Evolutionary conservation across 768 basidiomycete genomes (phyloP).

Genomic region (Suillus hirtellus): DNA sequence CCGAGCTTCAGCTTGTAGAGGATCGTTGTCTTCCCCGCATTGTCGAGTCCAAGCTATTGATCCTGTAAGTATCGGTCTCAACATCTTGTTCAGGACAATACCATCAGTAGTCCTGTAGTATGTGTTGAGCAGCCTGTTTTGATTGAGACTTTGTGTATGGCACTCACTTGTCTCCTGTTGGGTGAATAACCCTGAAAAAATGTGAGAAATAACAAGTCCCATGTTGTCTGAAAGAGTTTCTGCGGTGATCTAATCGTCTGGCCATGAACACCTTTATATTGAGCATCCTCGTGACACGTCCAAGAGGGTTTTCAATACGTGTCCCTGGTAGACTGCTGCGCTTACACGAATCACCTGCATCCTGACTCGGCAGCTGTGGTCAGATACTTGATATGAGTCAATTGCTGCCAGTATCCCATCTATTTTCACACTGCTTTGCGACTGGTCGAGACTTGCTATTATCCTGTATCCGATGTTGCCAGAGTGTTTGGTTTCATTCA

Average conservation of each 20-base stretch:
- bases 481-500: neutral
- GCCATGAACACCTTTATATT: neutral
- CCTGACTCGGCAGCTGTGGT: neutral
- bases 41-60: conserved; percentile 81
- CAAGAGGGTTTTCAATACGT: neutral
- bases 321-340: neutral
- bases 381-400: neutral
- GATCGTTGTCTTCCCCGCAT: conserved; percentile 98
- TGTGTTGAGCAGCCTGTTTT: neutral
- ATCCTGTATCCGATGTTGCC: neutral
- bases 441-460: neutral
- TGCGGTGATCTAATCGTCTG: neutral
- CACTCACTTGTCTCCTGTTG: neutral
- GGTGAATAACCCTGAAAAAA: neutral
- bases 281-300: neutral
- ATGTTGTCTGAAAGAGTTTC: neutral
- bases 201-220: neutral
- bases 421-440: neutral
- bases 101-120: neutral
- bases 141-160: neutral
- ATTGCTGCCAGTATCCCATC: neutral
- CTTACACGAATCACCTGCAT: neutral
- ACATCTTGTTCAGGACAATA: neutral
- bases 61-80: neutral
- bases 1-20: conserved; percentile 98